Base-by-base conservation (phyloP, 352 stramenopile genomes). In the Phytophthora syringae region DNA sequence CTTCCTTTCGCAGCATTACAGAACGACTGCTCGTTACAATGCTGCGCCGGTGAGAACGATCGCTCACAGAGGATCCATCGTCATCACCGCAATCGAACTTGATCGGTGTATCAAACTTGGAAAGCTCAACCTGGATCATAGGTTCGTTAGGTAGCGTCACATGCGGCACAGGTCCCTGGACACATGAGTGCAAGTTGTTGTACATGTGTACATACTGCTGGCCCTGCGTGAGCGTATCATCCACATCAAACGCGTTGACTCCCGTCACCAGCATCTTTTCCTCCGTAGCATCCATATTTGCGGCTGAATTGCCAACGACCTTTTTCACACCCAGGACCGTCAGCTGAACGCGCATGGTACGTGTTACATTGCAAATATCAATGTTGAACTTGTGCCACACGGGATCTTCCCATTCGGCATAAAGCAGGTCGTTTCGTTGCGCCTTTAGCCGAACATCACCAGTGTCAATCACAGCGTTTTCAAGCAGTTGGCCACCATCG, bases 221-320 rank as follows among this genome's bases (percentile, higher is more conserved):
- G 16, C 87, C 84, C 49, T 94, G 84, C 2, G 67, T 68, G 5
- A 95, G 68, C 49, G 64, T 67, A 25, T 84, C 84, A 56, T 94
- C 84, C 20, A 95, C 85, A 20, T 94, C 84, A 21, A 95, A 95
- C 1, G 80, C 81, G 57, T 95, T 95, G 59, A 95, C 66, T 12
- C 87, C 87, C 0, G 85, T 93, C 24, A 91, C 81, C 3, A 95
- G 72, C 61, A 95, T 92, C 20, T 76, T 86, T 61, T 95, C 87
- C 49, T 90, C 80, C 1, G 58, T 55, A 10, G 64, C 69, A 52
- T 78, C 61, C 48, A 81, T 70, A 27, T 58, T 82, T 1, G 77
- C 68, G 20, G 70, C 67, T 5, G 74, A 77, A 5, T 70, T 66
- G 37, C 72, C 72, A 52, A 90, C 79, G 24, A 83, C 60, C 56